phyloP scores from a whole-genome alignment of 176 grass and related monocot species.

The Carex cristatella region DNA sequence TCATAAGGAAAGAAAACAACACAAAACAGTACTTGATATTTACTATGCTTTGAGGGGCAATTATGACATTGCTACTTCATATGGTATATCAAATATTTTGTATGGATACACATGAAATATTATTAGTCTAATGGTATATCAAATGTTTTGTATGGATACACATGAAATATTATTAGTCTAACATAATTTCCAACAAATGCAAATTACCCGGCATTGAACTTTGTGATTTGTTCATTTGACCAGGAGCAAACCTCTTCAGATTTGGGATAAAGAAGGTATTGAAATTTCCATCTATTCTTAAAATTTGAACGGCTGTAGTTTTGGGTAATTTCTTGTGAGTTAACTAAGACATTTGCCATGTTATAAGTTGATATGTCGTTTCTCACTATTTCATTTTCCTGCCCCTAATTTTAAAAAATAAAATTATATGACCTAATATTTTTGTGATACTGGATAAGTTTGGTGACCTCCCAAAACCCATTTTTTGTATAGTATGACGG shows the following conservation, averaged over 20 bases:
- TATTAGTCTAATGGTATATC: constrained; percentile 7
- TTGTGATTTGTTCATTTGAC: constrained; percentile 1
- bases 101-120: background rate
- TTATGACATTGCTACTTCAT: constrained; percentile 13
- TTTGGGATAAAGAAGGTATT: constrained; percentile 96
- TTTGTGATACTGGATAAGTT: background rate
- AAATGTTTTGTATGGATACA: background rate
- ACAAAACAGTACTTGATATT: background rate
- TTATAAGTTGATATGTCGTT: background rate
- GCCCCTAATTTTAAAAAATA: too few species aligned
- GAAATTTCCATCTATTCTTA: constrained; percentile 13
- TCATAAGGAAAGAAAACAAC: background rate
- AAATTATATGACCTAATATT: background rate
- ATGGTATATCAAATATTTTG: constrained; percentile 13
- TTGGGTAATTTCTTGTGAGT: background rate
- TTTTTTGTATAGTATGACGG: background rate
- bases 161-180: background rate
- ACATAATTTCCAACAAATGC: background rate
- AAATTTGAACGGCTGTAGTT: background rate
- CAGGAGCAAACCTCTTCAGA: constrained; percentile 98
- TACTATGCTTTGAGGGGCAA: background rate
- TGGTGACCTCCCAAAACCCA: background rate
- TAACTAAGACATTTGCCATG: background rate
- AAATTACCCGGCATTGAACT: background rate
- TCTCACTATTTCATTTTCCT: background rate